Percentiles rank a stretch among this genome's conserved stretches.
Evolutionary conservation across 225 moss, liverwort and hornwort genomes (phyloP).

Genomic region (Marchantia paleacea): DNA sequence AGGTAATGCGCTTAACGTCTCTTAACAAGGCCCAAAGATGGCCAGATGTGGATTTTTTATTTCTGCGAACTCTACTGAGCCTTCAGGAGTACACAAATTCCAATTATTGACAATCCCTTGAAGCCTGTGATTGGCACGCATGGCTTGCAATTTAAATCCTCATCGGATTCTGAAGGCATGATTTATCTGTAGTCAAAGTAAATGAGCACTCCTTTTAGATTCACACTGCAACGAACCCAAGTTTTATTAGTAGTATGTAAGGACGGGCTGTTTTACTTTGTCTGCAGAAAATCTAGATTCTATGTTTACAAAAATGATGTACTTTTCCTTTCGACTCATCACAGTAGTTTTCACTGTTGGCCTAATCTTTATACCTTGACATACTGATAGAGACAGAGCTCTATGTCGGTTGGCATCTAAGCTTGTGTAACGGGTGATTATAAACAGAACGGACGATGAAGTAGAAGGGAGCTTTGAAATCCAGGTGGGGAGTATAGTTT

Average conservation of each 20-base stretch:
- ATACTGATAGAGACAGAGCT: neutral
- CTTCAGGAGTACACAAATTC: too few relatives aligned
- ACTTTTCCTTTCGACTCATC: neutral
- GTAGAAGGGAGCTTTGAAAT: constrained; percentile 37
- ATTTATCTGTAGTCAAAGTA: too few relatives aligned
- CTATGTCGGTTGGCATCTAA: neutral
- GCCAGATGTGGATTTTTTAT: too few relatives aligned
- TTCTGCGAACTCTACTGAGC: too few relatives aligned
- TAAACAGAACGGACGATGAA: constrained; percentile 44
- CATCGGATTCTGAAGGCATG: too few relatives aligned
- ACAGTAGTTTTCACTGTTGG: neutral
- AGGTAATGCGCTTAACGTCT: constrained; percentile 16
- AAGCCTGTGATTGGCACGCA: too few relatives aligned
- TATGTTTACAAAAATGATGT: neutral
- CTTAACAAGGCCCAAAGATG: too few relatives aligned
- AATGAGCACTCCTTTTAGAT: neutral
- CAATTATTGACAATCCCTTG: too few relatives aligned
- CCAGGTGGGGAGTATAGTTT: constrained; percentile 55
- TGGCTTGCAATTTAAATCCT: too few relatives aligned
- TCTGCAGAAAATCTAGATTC: neutral
- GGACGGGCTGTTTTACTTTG: neutral
- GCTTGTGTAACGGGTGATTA: neutral
- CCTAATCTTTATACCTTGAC: neutral
- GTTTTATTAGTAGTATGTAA: neutral
- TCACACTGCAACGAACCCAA: neutral